Conservation (phyloP, 768 basidiomycete species). For the Mycena latifolia region DNA sequence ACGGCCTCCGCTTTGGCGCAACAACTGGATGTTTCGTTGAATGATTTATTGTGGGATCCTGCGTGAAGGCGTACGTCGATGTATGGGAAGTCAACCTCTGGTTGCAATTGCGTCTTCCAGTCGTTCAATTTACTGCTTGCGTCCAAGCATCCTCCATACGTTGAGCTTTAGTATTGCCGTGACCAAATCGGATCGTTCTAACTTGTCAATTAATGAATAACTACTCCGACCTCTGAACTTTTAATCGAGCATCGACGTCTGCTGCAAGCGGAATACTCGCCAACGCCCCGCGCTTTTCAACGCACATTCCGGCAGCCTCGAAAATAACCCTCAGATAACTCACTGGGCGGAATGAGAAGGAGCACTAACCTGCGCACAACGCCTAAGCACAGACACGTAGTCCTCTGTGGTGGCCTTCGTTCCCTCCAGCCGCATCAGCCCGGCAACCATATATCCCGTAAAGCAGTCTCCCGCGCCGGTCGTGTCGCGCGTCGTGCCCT, state of each 20-base stretch:
- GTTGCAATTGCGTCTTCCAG: too few relatives aligned
- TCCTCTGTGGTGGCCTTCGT: conserved; percentile 39
- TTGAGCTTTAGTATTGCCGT: too few relatives aligned
- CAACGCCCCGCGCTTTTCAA: conserved; percentile 67
- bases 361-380: conserved; percentile 33
- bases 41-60: conserved; percentile 80
- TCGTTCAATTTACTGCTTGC: too few relatives aligned
- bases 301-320: conserved; percentile 73
- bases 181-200: too few relatives aligned
- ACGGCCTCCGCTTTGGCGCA: conserved; percentile 66
- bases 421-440: conserved; percentile 59
- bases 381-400: conserved; percentile 59
- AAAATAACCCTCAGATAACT: background rate
- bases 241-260: conserved; percentile 33
- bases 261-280: conserved; percentile 61
- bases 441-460: conserved; percentile 69
- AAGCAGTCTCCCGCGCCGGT: conserved; percentile 78
- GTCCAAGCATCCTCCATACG: too few relatives aligned
- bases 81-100: too few relatives aligned
- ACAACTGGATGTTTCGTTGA: conserved; percentile 68
- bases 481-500: conserved; percentile 59
- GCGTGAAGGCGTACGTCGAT: too few relatives aligned
- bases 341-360: background rate
- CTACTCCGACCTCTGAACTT: too few relatives aligned
- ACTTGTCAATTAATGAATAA: too few relatives aligned